Evolutionary conservation across 225 moss, liverwort and hornwort genomes (phyloP), one percentile per base, ranked within the genome.

Genomic region (Marchantia polymorpha): DNA sequence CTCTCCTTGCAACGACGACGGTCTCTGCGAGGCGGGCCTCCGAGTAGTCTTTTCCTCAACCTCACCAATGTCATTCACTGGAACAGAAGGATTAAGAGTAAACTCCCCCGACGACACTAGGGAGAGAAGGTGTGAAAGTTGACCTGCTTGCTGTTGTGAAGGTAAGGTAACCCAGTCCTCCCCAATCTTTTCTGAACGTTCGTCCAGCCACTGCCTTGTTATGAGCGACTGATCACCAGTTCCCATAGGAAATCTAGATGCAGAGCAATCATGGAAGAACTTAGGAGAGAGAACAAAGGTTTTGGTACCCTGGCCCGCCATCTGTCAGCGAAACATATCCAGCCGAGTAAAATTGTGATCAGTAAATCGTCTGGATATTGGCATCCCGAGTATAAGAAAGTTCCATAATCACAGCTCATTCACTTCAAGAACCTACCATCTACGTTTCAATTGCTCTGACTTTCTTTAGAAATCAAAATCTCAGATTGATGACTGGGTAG

Each of bases 51-150:
- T 92, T 53, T 91, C 92, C 61, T 93, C 93, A 79, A 88, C 87
- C 88, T 99, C 99, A 74, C 99, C 99, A 10, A 99, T 85, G 76
- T 93, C 92, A 81, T 85, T 88, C 58, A 87, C 83, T 50, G 99
- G 99, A 19, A 99, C 77, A 48, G 83, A 90, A 46, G 99, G 95
- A 66, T 84, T 87, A 29, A 99, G 82, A 59, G 76, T 81, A 22
- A 91, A 79, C 79, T 90, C 91, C n/a, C 89, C 88, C 46, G 87
- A 85, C 75, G 92, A 91, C 52, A 93, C 86, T 31, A 89, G 56
- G 66, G 89, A 92, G 77, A 99, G 90, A 65, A 99, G 88, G 82
- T 99, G 93, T 81, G 91, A 85, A n/a, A 99, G 86, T 86, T 99
- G 93, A 72, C 95, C 95, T 82, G 90, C 90, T 16, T 84, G 78